Conservation (phyloP, 1,284 basidiomycete species). For the Malassezia slooffiae region DNA sequence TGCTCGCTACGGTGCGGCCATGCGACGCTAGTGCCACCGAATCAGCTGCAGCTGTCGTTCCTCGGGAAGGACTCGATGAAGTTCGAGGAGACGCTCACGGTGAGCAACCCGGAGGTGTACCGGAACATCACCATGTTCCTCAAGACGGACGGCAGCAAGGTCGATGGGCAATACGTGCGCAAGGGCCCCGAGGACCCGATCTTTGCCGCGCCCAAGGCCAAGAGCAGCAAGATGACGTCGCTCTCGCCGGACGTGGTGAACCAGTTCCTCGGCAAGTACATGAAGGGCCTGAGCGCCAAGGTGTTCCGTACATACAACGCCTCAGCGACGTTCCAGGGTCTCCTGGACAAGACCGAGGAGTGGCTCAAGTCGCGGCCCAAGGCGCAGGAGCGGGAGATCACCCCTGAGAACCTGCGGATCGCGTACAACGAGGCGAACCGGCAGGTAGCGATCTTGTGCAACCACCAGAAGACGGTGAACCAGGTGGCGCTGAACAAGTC, state of each 20-base stretch:
- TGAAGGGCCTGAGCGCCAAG: conserved; percentile 44
- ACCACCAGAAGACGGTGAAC: conserved; percentile 46
- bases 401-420: conserved; percentile 32
- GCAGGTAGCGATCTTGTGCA: conserved; percentile 45
- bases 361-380: conserved; percentile 36
- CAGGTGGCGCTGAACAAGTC: conserved; percentile 31
- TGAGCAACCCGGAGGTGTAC: conserved; percentile 37
- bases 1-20: conserved; percentile 45
- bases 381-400: conserved; percentile 35
- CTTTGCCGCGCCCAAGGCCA: conserved; percentile 54
- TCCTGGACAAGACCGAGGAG: conserved; percentile 41
- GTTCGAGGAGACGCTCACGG: conserved; percentile 42
- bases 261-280: conserved; percentile 41
- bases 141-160: conserved; percentile 35
- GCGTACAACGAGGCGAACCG: conserved; percentile 46
- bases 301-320: conserved; percentile 47
- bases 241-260: conserved; percentile 36
- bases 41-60: conserved; percentile 41
- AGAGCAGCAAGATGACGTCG: conserved; percentile 22
- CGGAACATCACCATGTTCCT: conserved; percentile 44
- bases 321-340: conserved; percentile 44
- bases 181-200: conserved; percentile 78
- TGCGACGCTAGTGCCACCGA: conserved; percentile 32
- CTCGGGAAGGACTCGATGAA: conserved; percentile 46
- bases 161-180: conserved; percentile 59